Conservation (phyloP, 257 asterid genomes). For the Solanum habrochaites region DNA sequence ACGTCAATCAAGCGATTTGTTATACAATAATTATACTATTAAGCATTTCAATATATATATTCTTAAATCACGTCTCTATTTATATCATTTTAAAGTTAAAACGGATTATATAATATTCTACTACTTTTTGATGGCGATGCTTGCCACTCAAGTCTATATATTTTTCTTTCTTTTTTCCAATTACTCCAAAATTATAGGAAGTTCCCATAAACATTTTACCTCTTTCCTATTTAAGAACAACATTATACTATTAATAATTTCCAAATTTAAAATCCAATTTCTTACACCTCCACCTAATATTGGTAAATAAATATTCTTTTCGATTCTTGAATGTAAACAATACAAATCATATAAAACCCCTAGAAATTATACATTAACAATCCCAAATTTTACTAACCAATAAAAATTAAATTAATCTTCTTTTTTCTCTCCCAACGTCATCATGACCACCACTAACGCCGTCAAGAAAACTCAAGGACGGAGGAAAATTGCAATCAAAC, state of each 20-base stretch:
- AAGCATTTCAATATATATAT: not conserved
- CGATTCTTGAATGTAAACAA: not conserved
- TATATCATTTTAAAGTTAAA: not conserved
- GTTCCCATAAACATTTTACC: not conserved
- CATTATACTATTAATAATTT: not conserved
- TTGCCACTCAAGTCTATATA: not conserved
- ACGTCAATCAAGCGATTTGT: not conserved
- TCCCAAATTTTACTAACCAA: not conserved
- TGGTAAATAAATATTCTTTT: not conserved
- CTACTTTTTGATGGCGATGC: not conserved
- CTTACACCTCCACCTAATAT: not conserved
- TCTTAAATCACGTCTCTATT: not conserved
- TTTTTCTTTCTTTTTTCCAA: not conserved
- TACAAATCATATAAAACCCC: not conserved
- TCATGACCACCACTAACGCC: not conserved
- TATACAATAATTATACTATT: not conserved
- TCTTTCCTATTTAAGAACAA: not conserved
- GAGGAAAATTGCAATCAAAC: constrained; percentile 20
- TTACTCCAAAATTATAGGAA: not conserved
- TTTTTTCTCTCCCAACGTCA: not conserved
- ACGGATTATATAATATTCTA: not conserved
- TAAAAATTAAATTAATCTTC: not conserved
- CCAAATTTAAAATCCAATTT: not conserved
- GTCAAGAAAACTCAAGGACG: constrained; percentile 19
- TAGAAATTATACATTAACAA: not conserved